A percentile compares a stretch with the other conserved stretches of the same genome.
Evolutionary conservation across 2,329 filamentous ascomycete species (phyloP).

Genomic region (Didymella keratinophila): DNA sequence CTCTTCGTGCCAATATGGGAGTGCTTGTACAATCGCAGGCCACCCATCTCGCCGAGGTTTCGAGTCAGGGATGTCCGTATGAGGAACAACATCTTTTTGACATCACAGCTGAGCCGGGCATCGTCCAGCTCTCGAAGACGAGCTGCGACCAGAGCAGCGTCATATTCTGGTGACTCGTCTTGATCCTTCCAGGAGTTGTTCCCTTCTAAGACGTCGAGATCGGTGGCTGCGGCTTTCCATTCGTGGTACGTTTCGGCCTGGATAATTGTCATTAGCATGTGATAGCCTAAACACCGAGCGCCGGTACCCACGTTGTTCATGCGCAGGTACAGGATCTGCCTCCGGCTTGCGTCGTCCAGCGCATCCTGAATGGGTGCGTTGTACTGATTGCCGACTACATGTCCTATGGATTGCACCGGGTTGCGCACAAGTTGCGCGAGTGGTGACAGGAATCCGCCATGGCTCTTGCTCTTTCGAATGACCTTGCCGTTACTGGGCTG

Average conservation of each 20-base stretch:
- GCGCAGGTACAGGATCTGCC: conserved; percentile 68
- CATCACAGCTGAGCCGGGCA: conserved; percentile 74
- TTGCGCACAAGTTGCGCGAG: conserved; percentile 48
- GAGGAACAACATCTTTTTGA: conserved; percentile 78
- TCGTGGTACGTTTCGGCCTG: conserved; percentile 73
- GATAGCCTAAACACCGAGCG: conserved; percentile 29
- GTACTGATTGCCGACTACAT: conserved; percentile 21
- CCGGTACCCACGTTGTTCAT: conserved; percentile 68
- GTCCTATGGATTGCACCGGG: conserved; percentile 39
- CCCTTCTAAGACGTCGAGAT: conserved; percentile 80
- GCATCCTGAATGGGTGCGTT: conserved; percentile 25
- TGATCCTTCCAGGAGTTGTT: conserved; percentile 84
- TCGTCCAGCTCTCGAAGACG: conserved; percentile 78
- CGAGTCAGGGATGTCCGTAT: conserved; percentile 82
- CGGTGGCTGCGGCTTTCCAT: conserved; percentile 78
- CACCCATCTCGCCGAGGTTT: conserved; percentile 85
- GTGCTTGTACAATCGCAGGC: conserved; percentile 81
- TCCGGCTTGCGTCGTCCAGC: conserved; percentile 47
- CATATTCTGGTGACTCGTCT: conserved; percentile 72
- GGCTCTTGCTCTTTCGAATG: conserved; percentile 39
- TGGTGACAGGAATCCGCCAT: conserved; percentile 45
- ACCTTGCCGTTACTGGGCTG: conserved; percentile 21
- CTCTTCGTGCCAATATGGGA: conserved; percentile 86
- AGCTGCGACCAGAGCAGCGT: conserved; percentile 71
- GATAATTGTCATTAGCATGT: conserved; percentile 35